Percentiles rank a stretch among this genome's conserved stretches.
phyloP scores from a whole-genome alignment of 148 eudicot species.

The Rhododendron simsii region DNA sequence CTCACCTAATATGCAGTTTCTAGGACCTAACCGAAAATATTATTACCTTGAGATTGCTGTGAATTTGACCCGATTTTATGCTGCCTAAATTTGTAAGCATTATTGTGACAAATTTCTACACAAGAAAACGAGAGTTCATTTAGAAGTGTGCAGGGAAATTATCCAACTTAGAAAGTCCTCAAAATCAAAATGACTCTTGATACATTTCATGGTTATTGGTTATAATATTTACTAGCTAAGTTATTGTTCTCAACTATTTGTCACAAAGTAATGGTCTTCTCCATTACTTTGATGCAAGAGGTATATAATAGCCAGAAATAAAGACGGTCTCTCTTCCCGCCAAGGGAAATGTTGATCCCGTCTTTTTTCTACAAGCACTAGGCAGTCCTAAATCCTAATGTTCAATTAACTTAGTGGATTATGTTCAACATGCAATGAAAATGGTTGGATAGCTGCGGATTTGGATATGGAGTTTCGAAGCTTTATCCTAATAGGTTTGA shows the following conservation, averaged over 20 bases:
- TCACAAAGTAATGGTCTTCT: background rate
- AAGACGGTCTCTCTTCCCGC: background rate
- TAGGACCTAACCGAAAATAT: background rate
- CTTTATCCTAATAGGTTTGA: too few species aligned
- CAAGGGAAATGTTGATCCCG: background rate
- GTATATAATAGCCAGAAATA: background rate
- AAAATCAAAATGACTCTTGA: background rate
- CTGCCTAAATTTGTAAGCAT: constrained; percentile 96
- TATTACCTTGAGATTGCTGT: constrained; percentile 85
- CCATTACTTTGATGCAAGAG: background rate
- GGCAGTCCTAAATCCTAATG: background rate
- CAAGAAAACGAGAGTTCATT: constrained; percentile 11
- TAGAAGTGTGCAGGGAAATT: background rate
- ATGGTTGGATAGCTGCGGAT: background rate
- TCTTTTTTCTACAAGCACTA: background rate
- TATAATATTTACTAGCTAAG: background rate
- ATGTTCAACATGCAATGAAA: background rate
- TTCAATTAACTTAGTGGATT: background rate
- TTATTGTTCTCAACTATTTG: background rate
- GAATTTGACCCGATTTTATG: constrained; percentile 82
- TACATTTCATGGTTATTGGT: background rate
- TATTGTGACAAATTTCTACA: constrained; percentile 85
- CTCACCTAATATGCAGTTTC: background rate
- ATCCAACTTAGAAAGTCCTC: background rate
- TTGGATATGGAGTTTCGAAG: background rate